phyloP scores from a whole-genome alignment of 2,329 filamentous ascomycete genomes.

The Colletotrichum sp. region DNA sequence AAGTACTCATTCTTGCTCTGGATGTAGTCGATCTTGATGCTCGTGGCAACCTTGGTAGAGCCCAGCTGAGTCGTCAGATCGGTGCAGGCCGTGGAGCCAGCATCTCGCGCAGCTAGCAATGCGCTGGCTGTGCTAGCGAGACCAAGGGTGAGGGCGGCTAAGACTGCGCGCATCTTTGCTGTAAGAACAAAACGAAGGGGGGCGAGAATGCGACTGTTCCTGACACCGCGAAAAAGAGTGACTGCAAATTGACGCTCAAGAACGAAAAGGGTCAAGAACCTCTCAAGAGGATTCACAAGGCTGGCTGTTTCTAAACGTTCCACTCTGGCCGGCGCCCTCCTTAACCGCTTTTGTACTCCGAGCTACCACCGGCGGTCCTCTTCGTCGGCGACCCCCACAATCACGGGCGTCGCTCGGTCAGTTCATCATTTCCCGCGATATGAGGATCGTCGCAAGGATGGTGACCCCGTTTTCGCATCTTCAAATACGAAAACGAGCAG shows the following conservation, averaged over 20 bases:
- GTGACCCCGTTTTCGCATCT: background rate
- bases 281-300: background rate
- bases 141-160: background rate
- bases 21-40: background rate
- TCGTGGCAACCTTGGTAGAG: background rate
- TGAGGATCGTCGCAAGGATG: background rate
- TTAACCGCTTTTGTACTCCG: background rate
- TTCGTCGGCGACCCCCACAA: background rate
- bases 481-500: background rate
- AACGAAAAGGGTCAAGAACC: background rate
- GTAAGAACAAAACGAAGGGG: background rate
- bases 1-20: background rate
- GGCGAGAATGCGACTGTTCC: background rate
- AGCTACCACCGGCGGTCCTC: background rate
- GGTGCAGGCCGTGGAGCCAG: background rate
- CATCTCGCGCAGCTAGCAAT: background rate
- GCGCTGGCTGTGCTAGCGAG: background rate
- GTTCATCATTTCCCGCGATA: background rate
- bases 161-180: background rate
- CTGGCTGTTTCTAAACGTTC: background rate
- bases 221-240: background rate
- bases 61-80: background rate
- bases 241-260: background rate
- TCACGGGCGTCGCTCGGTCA: background rate
- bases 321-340: background rate